Evolutionary conservation across 192 early-diverging fungal genomes (phyloP).

Genomic region (Dissophora globulifera): DNA sequence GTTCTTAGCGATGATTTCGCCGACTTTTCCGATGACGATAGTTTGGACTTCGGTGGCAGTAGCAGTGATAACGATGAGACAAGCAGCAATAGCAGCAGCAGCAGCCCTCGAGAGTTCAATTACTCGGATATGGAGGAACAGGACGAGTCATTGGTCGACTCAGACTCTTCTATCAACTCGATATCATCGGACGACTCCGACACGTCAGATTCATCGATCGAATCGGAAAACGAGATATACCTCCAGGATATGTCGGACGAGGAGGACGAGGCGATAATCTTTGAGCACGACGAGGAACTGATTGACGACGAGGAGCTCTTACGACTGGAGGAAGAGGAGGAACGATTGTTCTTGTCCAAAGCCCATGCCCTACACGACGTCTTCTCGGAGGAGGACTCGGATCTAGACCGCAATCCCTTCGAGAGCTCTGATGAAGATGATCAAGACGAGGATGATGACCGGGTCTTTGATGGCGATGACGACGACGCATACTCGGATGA

Average conservation of each 20-base stretch:
- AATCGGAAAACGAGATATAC: slow-evolving; percentile 25
- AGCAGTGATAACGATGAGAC: slow-evolving; percentile 35
- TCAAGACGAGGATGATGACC: slow-evolving; percentile 29
- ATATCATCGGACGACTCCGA: slow-evolving; percentile 12
- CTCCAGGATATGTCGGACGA: slow-evolving; percentile 12
- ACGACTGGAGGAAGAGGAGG: slow-evolving; percentile 40
- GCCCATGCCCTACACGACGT: slow-evolving; percentile 38
- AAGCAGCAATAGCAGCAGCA: slow-evolving; percentile 29
- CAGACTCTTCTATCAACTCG: slow-evolving; percentile 45
- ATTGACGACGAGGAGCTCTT: slow-evolving; percentile 46
- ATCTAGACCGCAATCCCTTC: slow-evolving; percentile 32
- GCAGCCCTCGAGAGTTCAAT: slow-evolving; percentile 35
- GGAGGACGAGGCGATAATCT: slow-evolving; percentile 11
- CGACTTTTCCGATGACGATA: slow-evolving; percentile 36
- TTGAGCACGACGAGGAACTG: slow-evolving; percentile 42
- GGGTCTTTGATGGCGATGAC: slow-evolving; percentile 23
- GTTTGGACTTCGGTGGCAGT: slow-evolving; percentile 24
- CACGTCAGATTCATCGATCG: slow-evolving; percentile 7
- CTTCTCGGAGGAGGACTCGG: slow-evolving; percentile 38
- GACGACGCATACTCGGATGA: slow-evolving; percentile 53
- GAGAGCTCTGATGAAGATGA: slow-evolving; percentile 51
- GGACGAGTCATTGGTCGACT: slow-evolving; percentile 51
- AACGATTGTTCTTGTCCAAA: slow-evolving; percentile 25
- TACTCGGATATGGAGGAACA: slow-evolving; percentile 50
- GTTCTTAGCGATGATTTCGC: slow-evolving; percentile 45